phyloP scores from a whole-genome alignment of 2,329 filamentous ascomycete genomes.

The Sporothrix brunneoviolacea region DNA sequence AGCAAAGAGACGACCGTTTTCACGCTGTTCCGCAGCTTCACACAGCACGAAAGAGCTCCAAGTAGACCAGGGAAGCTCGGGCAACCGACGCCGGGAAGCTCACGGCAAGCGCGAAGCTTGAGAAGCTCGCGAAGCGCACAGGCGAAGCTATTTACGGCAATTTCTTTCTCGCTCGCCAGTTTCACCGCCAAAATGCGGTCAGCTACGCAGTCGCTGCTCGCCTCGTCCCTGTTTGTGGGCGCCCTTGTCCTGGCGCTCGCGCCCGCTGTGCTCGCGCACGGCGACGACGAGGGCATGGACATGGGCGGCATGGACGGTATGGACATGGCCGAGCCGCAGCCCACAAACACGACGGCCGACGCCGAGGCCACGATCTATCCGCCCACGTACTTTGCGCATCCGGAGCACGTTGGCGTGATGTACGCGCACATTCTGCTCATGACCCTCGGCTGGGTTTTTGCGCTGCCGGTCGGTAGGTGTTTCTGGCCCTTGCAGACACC shows the following conservation, averaged over 20 bases:
- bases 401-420: slow-evolving; percentile 49
- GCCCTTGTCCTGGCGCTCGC: slow-evolving; percentile 22
- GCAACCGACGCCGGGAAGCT: not conserved
- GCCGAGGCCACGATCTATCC: slow-evolving; percentile 29
- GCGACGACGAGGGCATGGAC: slow-evolving; percentile 22
- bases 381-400: slow-evolving; percentile 54
- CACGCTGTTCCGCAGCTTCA: slow-evolving; percentile 5
- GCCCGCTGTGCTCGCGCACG: slow-evolving; percentile 26
- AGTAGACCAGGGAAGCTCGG: slow-evolving; percentile 2
- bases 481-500: no score
- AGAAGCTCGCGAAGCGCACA: not conserved
- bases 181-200: slow-evolving; percentile 11
- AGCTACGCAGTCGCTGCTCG: slow-evolving; percentile 14
- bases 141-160: not conserved
- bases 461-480: slow-evolving; percentile 63
- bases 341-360: slow-evolving; percentile 20
- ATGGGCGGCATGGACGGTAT: slow-evolving; percentile 15
- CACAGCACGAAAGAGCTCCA: not conserved
- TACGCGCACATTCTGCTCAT: slow-evolving; percentile 66
- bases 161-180: no score
- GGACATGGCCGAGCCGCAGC: not conserved
- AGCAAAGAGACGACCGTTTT: no score
- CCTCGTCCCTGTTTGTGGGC: slow-evolving; percentile 18
- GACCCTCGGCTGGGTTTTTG: slow-evolving; percentile 63
- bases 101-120: not conserved